Evolutionary conservation across 108 stramenopile genomes (phyloP), one percentile per base, ranked within the genome.

Genomic region (Skeletonema menzelii): DNA sequence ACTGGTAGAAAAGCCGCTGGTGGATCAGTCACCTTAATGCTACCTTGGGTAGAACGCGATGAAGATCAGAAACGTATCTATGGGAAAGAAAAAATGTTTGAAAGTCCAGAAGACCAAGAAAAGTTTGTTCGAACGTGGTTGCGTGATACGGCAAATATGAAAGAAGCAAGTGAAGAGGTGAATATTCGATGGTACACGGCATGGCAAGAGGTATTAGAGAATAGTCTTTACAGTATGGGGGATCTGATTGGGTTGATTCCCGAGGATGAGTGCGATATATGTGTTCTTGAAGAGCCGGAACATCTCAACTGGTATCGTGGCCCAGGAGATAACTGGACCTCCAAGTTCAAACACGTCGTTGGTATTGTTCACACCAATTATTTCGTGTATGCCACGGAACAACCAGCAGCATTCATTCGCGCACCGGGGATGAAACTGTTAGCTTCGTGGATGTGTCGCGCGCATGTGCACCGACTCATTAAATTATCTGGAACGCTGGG

Each of bases 311-410:
- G 96, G 93, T 89, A 88, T 60, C 77, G 87, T 27, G 89, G 87
- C 0, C 80, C 82, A 2, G 70, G 72, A 11, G 75, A 84, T 44
- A 86, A 67, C 67, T 98, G 97, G 98, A 90, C 91, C 27, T 60
- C 82, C 28, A 92, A 95, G 53, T 98, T 97, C 77, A 85, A 85
- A 27, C 90, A 93, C 73, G 94, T 95, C n/a, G 94, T 97, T 11
- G 96, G 96, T 27, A 88, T 97, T 59, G 80, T 97, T 19, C 96
- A 97, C 62, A 97, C 96, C 8, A 95, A 97, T 67, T 97, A 97
- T 82, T 88, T 89, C 72, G 87, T 82, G 4, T 97, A 97, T 63
- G 88, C 89, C 22, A 73, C 80, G 26, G 90, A 95, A 55, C 92
- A 93, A 65, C 92, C 92, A 12, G 90, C 84, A 17, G 91, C 91